Conservation (phyloP, 2,329 filamentous ascomycete species). For the Cladosporium sp. region DNA sequence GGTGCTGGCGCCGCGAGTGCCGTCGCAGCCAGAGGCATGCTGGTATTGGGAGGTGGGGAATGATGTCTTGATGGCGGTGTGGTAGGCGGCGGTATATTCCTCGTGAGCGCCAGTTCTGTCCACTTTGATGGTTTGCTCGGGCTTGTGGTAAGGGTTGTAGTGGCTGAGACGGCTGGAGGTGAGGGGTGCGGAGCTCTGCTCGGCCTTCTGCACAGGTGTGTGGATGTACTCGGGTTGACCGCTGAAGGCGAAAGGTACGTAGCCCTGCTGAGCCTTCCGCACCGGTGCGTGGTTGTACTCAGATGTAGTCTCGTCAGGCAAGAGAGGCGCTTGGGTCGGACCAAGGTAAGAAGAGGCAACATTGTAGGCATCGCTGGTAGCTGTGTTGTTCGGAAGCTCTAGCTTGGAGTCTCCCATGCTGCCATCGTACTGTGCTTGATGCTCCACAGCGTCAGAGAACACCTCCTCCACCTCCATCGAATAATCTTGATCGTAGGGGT, state of each 20-base stretch:
- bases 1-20: not conserved
- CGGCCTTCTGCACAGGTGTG: not conserved
- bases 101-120: not conserved
- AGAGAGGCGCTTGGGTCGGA: not conserved
- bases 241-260: too few relatives aligned
- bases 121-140: not conserved
- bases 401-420: not conserved
- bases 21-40: not conserved
- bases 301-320: too few relatives aligned
- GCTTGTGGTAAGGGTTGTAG: not conserved
- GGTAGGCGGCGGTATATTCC: conserved; percentile 7
- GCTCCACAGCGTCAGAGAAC: conserved; percentile 26
- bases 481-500: conserved; percentile 12
- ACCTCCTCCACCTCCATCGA: conserved; percentile 10
- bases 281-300: not conserved
- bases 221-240: not conserved
- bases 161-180: not conserved
- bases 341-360: not conserved
- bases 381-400: not conserved
- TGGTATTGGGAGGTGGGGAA: not conserved
- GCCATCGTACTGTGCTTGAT: conserved; percentile 5
- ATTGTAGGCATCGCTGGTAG: not conserved
- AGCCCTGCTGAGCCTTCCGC: not conserved
- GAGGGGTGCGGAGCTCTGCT: not conserved
- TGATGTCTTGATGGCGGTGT: not conserved